Conservation (phyloP, 2,329 filamentous ascomycete species). For the Apiospora arundinis region DNA sequence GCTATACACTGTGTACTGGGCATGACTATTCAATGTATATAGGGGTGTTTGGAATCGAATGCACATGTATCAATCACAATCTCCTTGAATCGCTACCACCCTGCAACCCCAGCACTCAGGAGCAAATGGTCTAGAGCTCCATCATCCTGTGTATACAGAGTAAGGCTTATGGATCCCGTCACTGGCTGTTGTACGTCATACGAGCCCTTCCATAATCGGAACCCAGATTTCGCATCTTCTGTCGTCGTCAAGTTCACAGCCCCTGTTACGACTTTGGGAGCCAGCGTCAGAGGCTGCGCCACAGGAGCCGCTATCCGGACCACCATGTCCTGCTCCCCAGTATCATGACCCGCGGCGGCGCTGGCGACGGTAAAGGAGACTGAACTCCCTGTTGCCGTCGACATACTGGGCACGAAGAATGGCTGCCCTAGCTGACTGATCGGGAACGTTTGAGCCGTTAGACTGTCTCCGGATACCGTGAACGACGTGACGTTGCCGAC, state of each 20-base stretch:
- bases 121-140: slow-evolving; percentile 32
- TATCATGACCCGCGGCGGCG: slow-evolving; percentile 20
- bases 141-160: slow-evolving; percentile 26
- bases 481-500: slow-evolving; percentile 29
- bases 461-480: slow-evolving; percentile 24
- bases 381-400: slow-evolving; percentile 23
- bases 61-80: background rate
- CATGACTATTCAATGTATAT: too few relatives aligned
- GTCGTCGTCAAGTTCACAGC: slow-evolving; percentile 27
- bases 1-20: background rate
- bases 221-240: background rate
- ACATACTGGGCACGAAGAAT: slow-evolving; percentile 33
- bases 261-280: slow-evolving; percentile 29
- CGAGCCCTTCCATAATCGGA: slow-evolving; percentile 25
- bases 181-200: slow-evolving; percentile 26
- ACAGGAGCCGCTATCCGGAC: slow-evolving; percentile 30
- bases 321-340: slow-evolving; percentile 14
- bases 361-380: slow-evolving; percentile 30
- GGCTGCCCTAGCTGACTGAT: slow-evolving; percentile 26
- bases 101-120: slow-evolving; percentile 33
- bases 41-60: background rate
- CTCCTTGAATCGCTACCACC: slow-evolving; percentile 28
- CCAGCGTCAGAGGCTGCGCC: slow-evolving; percentile 33
- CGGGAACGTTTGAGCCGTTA: slow-evolving; percentile 26
- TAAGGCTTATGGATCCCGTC: slow-evolving; percentile 33